phyloP scores from a whole-genome alignment of 129 eudicot species.

The Mikania micrantha region DNA sequence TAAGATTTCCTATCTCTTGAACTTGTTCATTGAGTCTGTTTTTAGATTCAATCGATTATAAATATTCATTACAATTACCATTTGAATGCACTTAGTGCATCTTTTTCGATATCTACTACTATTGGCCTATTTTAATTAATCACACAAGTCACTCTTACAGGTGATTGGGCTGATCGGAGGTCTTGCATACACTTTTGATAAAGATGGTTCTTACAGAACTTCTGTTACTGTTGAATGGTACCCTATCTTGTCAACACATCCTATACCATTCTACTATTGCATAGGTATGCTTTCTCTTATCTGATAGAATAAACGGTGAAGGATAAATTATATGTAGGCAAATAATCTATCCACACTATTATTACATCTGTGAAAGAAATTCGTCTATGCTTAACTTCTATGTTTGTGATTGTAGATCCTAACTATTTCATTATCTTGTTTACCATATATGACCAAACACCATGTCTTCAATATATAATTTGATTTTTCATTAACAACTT shows the following conservation, averaged over 20 bases:
- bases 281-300: conserved; percentile 39
- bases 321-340: too few species aligned
- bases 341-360: too few species aligned
- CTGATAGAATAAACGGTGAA: background rate
- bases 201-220: conserved; percentile 62
- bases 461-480: background rate
- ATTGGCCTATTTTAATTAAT: background rate
- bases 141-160: conserved; percentile 25
- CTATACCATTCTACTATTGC: conserved; percentile 77
- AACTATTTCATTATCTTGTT: background rate
- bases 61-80: background rate
- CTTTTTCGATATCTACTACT: background rate
- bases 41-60: background rate
- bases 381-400: too few species aligned
- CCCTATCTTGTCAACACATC: conserved; percentile 65
- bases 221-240: conserved; percentile 68
- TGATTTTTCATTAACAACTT: too few species aligned
- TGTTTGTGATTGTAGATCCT: too few species aligned
- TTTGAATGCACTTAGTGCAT: background rate
- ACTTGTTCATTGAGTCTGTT: background rate
- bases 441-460: background rate
- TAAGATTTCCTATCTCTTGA: background rate
- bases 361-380: too few species aligned
- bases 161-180: conserved; percentile 61
- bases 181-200: conserved; percentile 54